Base-by-base conservation (phyloP, 2,329 filamentous ascomycete species). In the Fusarium sp. region DNA sequence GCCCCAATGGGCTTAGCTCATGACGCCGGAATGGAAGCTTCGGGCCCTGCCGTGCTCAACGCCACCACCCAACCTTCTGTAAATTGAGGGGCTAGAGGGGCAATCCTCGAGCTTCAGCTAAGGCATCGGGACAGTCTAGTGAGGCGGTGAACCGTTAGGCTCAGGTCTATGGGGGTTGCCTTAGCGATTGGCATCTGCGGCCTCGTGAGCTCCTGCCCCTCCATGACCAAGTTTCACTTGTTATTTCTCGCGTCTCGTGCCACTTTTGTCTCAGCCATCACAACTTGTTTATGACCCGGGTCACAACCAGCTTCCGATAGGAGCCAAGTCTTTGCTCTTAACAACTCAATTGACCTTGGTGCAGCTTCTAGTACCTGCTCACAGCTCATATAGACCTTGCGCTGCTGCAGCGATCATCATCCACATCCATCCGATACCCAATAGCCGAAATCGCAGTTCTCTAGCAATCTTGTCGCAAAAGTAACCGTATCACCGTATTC, bases 131-230 rank as follows among this genome's bases (percentile, higher is more conserved):
- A 30, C 30, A 36, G 56, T 42, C 59, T 70, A 45, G 36, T 39
- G 48, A 56, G 70, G 71, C 53, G 72, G 71, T 74, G 63, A 69
- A 68, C 68, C 50, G 55, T 60, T 66, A 58, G 35, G 30, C n/a
- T 30, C 24, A 45, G 32, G 57, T 45, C 54, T 61, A 61, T 61
- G 44, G 72, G 63, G 70, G 72, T 73, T 59, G 44, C 47, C 51
- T 60, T 62, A 63, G 59, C 63, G 67, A 76, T 70, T 72, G 68
- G 72, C 63, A 68, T 73, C 57, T 72, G 64, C 50, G 62, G 47
- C 71, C 64, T 65, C 68, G 44, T 74, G 64, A 64, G 53, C 48
- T 72, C 45, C 47, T 63, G 66, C 67, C 73, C 73, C 73, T 75
- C 67, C 73, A 69, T 30, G 26, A 24, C 20, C 41, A 53, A 59